A percentile compares a stretch with the other conserved stretches of the same genome.
phyloP scores from a whole-genome alignment of 75 land plant species.

The Picea glauca region DNA sequence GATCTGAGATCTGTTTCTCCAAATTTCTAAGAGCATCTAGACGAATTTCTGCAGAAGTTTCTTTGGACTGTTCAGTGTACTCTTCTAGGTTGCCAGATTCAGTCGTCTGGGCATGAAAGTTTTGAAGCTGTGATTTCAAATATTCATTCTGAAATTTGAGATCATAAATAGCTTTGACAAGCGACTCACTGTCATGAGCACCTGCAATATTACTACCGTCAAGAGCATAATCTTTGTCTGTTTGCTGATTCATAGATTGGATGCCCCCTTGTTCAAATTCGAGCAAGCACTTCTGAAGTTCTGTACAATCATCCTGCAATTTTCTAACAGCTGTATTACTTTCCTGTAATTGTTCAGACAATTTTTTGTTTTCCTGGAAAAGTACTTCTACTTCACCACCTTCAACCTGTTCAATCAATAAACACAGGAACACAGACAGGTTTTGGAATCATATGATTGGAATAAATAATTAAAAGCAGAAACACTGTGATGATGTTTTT shows the following conservation, averaged over 20 bases:
- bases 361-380: background rate
- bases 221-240: background rate
- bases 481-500: too few relatives aligned
- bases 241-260: background rate
- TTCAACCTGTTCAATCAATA: background rate
- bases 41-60: slow-evolving; percentile 6
- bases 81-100: background rate
- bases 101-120: slow-evolving; percentile 8
- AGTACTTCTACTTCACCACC: background rate
- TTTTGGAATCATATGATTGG: too few relatives aligned
- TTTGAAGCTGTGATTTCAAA: slow-evolving; percentile 43
- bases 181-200: slow-evolving; percentile 2
- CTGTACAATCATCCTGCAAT: slow-evolving; percentile 1
- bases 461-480: too few relatives aligned
- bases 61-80: slow-evolving; percentile 4
- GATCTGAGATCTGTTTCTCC: slow-evolving; percentile 26
- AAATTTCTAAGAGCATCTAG: slow-evolving; percentile 28
- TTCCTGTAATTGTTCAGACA: slow-evolving; percentile 1
- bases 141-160: slow-evolving; percentile 58
- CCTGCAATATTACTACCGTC: background rate
- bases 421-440: background rate
- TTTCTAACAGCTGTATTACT: background rate
- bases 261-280: background rate
- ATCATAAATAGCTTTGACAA: slow-evolving; percentile 35
- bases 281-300: slow-evolving; percentile 3